Percentiles rank a stretch among this genome's conserved stretches.
phyloP scores from a whole-genome alignment of 1,284 basidiomycete species.

The Gomphus bonarii region DNA sequence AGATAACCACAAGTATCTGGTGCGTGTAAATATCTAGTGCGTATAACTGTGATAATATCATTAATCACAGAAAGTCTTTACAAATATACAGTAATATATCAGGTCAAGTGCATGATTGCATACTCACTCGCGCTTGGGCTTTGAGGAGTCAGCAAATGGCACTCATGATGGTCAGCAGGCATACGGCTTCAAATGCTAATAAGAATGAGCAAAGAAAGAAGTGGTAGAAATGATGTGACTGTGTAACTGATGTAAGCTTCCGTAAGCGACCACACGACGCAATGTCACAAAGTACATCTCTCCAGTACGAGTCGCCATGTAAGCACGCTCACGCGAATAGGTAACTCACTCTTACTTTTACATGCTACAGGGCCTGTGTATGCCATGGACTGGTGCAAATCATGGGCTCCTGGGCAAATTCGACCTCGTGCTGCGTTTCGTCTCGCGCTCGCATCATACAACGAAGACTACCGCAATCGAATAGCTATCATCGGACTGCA shows the following conservation, averaged over 20 bases:
- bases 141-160: no score
- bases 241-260: background rate
- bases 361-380: conserved; percentile 61
- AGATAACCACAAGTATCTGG: no score
- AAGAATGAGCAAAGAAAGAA: no score
- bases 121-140: no score
- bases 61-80: no score
- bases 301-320: conserved; percentile 71
- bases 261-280: background rate
- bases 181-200: no score
- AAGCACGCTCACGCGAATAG: conserved; percentile 23
- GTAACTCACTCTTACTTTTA: background rate
- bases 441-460: conserved; percentile 69
- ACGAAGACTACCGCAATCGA: conserved; percentile 70
- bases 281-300: conserved; percentile 54
- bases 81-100: no score
- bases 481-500: conserved; percentile 76
- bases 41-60: no score
- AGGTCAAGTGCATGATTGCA: no score
- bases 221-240: no score
- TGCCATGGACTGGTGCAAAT: conserved; percentile 78
- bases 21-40: no score
- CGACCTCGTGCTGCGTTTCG: conserved; percentile 71
- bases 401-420: conserved; percentile 56
- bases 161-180: no score